phyloP scores from a whole-genome alignment of 2,329 filamentous ascomycete genomes.

The Diplodia intermedia region DNA sequence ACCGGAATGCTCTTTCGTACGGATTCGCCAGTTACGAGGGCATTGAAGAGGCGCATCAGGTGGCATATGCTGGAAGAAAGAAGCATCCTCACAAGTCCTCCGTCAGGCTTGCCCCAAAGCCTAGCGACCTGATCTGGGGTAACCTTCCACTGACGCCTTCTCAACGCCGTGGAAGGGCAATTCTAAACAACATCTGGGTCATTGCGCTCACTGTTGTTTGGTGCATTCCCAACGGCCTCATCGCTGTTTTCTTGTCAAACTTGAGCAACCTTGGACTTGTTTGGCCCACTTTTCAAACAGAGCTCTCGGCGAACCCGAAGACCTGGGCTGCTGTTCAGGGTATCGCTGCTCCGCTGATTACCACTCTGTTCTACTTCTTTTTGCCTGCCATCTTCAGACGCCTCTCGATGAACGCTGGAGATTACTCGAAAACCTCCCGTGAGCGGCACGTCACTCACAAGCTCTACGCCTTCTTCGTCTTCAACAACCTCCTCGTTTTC shows the following conservation, averaged over 20 bases:
- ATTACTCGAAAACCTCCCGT: constrained; percentile 88
- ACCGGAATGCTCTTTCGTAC: constrained; percentile 85
- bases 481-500: constrained; percentile 96
- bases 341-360: constrained; percentile 86
- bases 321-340: constrained; percentile 91
- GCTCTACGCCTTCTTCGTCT: constrained; percentile 93
- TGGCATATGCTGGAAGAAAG: constrained; percentile 80
- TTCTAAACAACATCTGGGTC: constrained; percentile 87
- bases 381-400: constrained; percentile 91
- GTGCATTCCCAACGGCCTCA: constrained; percentile 91
- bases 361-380: constrained; percentile 84
- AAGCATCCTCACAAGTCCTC: constrained; percentile 82
- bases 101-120: constrained; percentile 79
- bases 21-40: constrained; percentile 94
- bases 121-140: constrained; percentile 94
- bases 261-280: constrained; percentile 78
- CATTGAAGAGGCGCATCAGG: constrained; percentile 85
- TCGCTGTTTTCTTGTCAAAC: constrained; percentile 91
- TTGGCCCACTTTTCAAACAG: constrained; percentile 75
- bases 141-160: constrained; percentile 78
- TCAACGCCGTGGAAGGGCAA: constrained; percentile 72
- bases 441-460: constrained; percentile 91
- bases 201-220: constrained; percentile 80
- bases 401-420: constrained; percentile 81
- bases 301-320: constrained; percentile 66